phyloP scores from a whole-genome alignment of 148 eudicot genomes.

The Camellia granthamiana region DNA sequence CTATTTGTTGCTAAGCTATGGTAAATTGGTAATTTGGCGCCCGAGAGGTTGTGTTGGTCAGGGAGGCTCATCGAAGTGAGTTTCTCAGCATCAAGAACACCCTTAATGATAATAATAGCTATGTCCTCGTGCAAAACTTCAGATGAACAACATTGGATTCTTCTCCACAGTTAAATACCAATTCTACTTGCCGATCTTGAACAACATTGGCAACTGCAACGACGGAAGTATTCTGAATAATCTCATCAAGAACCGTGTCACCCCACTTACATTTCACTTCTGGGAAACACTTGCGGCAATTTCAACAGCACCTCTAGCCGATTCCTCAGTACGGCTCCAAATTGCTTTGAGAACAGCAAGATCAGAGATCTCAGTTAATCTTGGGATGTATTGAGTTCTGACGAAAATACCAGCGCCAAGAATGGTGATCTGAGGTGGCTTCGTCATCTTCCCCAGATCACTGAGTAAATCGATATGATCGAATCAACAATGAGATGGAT shows the following conservation, averaged over 20 bases:
- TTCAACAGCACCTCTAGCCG: constrained; percentile 77
- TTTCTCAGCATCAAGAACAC: constrained; percentile 41
- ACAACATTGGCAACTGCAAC: constrained; percentile 45
- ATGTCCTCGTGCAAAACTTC: constrained; percentile 92
- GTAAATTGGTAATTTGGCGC: neutral
- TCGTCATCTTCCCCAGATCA: constrained; percentile 26
- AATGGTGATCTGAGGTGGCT: no score
- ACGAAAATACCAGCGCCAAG: no score
- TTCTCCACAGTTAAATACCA: constrained; percentile 21
- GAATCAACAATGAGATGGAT: neutral
- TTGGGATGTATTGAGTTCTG: no score
- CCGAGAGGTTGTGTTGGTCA: neutral
- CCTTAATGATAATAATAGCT: constrained; percentile 81
- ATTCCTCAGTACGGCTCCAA: constrained; percentile 93
- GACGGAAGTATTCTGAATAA: constrained; percentile 59
- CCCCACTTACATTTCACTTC: constrained; percentile 81
- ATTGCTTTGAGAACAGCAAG: constrained; percentile 28
- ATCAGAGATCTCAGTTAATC: no score
- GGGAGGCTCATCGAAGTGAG: constrained; percentile 12
- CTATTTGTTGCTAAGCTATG: neutral
- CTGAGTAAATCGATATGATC: neutral
- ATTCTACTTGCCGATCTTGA: neutral
- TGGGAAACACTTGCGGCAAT: constrained; percentile 62
- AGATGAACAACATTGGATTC: constrained; percentile 70
- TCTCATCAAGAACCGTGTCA: constrained; percentile 68